A percentile compares a stretch with the other conserved stretches of the same genome.
phyloP scores from a whole-genome alignment of 2,329 filamentous ascomycete species.

The Penicillium nordicum region DNA sequence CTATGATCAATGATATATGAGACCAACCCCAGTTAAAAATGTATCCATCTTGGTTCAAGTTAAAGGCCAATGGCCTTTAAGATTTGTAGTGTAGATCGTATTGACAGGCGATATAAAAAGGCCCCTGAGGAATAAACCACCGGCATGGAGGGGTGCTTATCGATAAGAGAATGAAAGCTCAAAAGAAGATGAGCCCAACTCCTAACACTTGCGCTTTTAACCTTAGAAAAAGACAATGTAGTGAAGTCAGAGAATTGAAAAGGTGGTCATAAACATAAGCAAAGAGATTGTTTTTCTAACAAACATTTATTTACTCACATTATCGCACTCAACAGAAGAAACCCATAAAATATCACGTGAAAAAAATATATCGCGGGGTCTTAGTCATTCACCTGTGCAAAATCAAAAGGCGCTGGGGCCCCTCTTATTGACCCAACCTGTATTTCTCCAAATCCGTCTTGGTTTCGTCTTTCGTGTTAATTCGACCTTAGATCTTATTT shows the following conservation, averaged over 20 bases:
- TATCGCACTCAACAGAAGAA: neutral
- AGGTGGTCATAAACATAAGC: neutral
- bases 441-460: conserved; percentile 21
- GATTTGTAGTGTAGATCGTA: neutral
- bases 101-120: conserved; percentile 2
- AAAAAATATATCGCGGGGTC: conserved; percentile 18
- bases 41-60: conserved; percentile 62
- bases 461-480: conserved; percentile 20
- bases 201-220: neutral
- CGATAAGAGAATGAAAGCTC: conserved; percentile 9
- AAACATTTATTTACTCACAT: neutral
- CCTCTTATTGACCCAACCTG: conserved; percentile 16
- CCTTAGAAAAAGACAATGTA: neutral
- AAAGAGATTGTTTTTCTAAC: neutral
- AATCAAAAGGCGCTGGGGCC: conserved; percentile 24
- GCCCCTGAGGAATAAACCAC: neutral
- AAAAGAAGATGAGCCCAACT: conserved; percentile 3
- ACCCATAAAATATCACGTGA: conserved; percentile 15
- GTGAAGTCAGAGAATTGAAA: neutral
- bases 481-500: conserved; percentile 17
- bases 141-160: conserved; percentile 6
- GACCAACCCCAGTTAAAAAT: conserved; percentile 57
- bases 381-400: conserved; percentile 23
- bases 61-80: conserved; percentile 2
- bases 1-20: neutral